A percentile compares a stretch with the other conserved stretches of the same genome.
Evolutionary conservation across 148 eudicot species (phyloP).

Genomic region (Chenopodium formosanum): DNA sequence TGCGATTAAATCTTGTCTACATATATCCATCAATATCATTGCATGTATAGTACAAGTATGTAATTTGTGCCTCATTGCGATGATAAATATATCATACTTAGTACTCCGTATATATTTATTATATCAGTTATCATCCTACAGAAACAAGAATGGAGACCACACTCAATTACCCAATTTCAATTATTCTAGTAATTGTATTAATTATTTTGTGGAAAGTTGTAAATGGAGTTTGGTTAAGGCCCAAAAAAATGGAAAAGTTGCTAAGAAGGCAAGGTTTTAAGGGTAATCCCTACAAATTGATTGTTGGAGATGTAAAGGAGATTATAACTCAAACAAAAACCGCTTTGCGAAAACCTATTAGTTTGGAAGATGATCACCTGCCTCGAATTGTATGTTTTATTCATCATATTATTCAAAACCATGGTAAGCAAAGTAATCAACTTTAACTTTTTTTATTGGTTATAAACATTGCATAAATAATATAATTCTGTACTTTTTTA

Average conservation of each 20-base stretch:
- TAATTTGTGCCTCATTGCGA: too few species aligned
- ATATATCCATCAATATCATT: too few species aligned
- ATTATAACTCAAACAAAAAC: conserved; percentile 12
- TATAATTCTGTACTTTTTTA: too few species aligned
- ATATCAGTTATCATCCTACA: too few species aligned
- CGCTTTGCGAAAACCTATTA: conserved; percentile 32
- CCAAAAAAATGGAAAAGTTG: conserved; percentile 29
- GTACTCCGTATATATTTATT: too few species aligned
- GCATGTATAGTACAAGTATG: too few species aligned
- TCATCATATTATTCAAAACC: conserved; percentile 29
- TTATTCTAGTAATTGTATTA: not conserved
- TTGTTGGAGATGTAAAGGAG: conserved; percentile 36
- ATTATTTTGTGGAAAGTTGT: conserved; percentile 2
- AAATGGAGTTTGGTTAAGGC: conserved; percentile 35
- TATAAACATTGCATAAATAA: too few species aligned
- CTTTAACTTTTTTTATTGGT: too few species aligned
- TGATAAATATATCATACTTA: too few species aligned
- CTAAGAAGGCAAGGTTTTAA: conserved; percentile 37
- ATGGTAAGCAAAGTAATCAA: conserved; percentile 30
- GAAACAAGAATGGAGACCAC: too few species aligned
- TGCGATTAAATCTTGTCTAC: too few species aligned
- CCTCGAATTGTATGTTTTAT: conserved; percentile 34
- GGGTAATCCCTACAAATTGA: conserved; percentile 33
- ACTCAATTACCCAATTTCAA: not conserved
- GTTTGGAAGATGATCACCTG: conserved; percentile 32